Percentiles rank a stretch among this genome's conserved stretches.
Evolutionary conservation across 2,329 filamentous ascomycete genomes (phyloP).

Genomic region (Rhexocercosporidium sp.): DNA sequence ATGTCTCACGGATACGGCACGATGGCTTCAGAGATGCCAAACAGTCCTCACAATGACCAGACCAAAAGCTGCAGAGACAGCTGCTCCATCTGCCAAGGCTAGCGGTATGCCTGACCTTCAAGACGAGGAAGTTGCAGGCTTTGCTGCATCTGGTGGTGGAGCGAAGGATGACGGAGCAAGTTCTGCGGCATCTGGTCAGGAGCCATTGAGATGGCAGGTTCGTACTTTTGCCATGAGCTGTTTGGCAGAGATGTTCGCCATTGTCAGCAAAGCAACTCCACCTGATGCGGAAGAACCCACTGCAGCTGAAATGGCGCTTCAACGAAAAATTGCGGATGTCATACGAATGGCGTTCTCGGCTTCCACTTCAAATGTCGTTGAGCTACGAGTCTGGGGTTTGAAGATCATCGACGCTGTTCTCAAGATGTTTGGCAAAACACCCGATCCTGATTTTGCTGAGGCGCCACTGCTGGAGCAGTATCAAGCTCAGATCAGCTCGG

Average conservation of each 20-base stretch:
- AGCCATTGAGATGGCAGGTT: slow-evolving; percentile 94
- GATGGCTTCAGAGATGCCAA: slow-evolving; percentile 92
- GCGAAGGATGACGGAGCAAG: slow-evolving; percentile 61
- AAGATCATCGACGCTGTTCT: slow-evolving; percentile 93
- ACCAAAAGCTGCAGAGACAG: slow-evolving; percentile 61
- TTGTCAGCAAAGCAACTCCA: slow-evolving; percentile 79
- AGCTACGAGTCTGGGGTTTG: slow-evolving; percentile 87
- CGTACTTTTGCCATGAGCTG: slow-evolving; percentile 92
- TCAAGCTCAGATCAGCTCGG: slow-evolving; percentile 96
- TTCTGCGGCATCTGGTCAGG: slow-evolving; percentile 68
- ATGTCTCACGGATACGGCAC: slow-evolving; percentile 75
- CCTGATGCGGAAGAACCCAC: slow-evolving; percentile 82
- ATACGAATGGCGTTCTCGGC: slow-evolving; percentile 97
- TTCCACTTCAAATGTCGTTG: slow-evolving; percentile 89
- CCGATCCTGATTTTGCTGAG: slow-evolving; percentile 97
- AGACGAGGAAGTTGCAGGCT: slow-evolving; percentile 96
- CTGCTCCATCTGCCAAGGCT: slow-evolving; percentile 51
- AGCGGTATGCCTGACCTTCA: slow-evolving; percentile 76
- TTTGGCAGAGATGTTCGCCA: slow-evolving; percentile 79
- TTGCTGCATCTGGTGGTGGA: slow-evolving; percentile 73
- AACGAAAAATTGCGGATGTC: slow-evolving; percentile 86
- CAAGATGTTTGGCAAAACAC: slow-evolving; percentile 94
- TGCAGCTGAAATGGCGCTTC: slow-evolving; percentile 76
- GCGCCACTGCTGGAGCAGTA: slow-evolving; percentile 97
- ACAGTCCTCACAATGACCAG: slow-evolving; percentile 87